Evolutionary conservation across 805 yeast genomes (phyloP).

Genomic region (Ogataea pilisensis): DNA sequence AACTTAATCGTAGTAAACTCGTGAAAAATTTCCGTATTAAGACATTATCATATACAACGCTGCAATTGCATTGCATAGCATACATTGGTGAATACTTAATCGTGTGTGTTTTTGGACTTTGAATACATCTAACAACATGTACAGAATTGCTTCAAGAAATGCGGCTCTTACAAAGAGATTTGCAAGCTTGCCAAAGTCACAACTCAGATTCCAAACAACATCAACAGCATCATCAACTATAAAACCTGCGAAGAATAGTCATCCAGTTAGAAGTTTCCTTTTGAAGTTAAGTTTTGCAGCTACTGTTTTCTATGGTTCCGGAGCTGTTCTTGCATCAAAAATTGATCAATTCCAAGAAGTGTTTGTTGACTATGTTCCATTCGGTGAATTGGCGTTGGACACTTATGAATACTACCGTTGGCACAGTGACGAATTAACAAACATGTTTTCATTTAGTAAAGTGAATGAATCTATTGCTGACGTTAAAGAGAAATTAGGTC

Average conservation of each 20-base stretch:
- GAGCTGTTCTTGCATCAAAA: conserved; percentile 52
- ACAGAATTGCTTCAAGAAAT: conserved; percentile 11
- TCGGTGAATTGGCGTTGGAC: conserved; percentile 52
- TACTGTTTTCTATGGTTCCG: conserved; percentile 47
- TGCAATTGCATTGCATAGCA: too few species aligned
- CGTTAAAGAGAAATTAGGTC: conserved; percentile 35
- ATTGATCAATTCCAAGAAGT: conserved; percentile 57
- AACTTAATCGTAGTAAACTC: not conserved
- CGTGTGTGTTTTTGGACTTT: too few species aligned
- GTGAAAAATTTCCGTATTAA: too few species aligned
- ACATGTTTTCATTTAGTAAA: conserved; percentile 12
- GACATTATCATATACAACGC: too few species aligned
- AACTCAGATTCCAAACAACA: conserved; percentile 24
- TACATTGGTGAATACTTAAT: too few species aligned
- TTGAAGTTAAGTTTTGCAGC: conserved; percentile 25
- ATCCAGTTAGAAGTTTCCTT: conserved; percentile 25
- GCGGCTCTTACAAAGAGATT: conserved; percentile 9
- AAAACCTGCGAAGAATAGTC: conserved; percentile 16
- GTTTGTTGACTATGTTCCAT: conserved; percentile 62
- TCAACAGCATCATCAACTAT: conserved; percentile 14
- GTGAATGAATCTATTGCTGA: conserved; percentile 29
- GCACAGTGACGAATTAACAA: conserved; percentile 20
- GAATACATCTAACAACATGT: too few species aligned
- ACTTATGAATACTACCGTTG: conserved; percentile 37
- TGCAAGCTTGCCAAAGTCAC: conserved; percentile 6